Evolutionary conservation across 306 rosid species (phyloP).

Genomic region (Cyclanthera cordifolia): DNA sequence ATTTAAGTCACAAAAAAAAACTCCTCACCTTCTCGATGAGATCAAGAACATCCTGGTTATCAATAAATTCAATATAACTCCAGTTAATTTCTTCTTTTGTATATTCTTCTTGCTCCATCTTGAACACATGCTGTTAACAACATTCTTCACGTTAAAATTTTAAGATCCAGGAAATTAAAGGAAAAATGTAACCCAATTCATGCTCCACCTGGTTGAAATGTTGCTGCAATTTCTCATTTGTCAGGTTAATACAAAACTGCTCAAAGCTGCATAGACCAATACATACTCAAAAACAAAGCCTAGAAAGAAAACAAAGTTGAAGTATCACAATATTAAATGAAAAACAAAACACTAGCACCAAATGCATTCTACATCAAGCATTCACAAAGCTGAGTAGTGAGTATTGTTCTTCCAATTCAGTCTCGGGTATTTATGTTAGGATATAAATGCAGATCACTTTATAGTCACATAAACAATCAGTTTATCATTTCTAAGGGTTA

Average conservation of each 20-base stretch:
- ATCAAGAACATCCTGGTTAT: slow-evolving; percentile 92
- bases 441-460: background rate
- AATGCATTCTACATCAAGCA: slow-evolving; percentile 8
- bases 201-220: slow-evolving; percentile 88
- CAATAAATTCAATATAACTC: slow-evolving; percentile 92
- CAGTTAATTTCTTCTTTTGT: slow-evolving; percentile 86
- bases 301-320: background rate
- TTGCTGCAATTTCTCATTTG: slow-evolving; percentile 96
- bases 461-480: background rate
- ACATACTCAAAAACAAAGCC: background rate
- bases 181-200: slow-evolving; percentile 14
- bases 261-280: slow-evolving; percentile 62
- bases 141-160: slow-evolving; percentile 8
- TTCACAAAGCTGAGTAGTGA: slow-evolving; percentile 8
- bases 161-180: slow-evolving; percentile 14
- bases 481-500: background rate
- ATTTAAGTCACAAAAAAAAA: background rate
- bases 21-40: slow-evolving; percentile 75
- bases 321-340: background rate
- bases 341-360: slow-evolving; percentile 6
- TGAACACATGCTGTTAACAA: slow-evolving; percentile 76
- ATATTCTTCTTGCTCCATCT: slow-evolving; percentile 99
- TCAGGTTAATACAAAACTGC: slow-evolving; percentile 95
- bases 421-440: background rate
- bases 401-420: slow-evolving; percentile 3